Evolutionary conservation across 2,329 filamentous ascomycete genomes (phyloP), one percentile per base, ranked within the genome.

Genomic region (Pseudocercospora fijiensis): DNA sequence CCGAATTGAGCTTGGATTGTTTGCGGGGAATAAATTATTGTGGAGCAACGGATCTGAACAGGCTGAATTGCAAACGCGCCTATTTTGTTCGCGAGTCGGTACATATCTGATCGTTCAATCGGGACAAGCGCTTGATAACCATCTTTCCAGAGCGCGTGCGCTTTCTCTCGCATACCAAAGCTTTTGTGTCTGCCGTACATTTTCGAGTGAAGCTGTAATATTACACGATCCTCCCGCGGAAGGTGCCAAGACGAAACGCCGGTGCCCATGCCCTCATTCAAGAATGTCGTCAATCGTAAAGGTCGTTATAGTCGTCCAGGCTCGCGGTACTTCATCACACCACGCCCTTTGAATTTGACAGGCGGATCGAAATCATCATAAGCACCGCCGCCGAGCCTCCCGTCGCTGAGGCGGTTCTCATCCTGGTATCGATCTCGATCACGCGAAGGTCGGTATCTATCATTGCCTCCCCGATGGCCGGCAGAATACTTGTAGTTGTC

Each of bases 271-370:
- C 7, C 20, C 8, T 33, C 55, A 37, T 24, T 37, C 11, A 10
- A 57, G 26, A 57, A 33, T 20, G 16, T 45, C 30, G 22, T 58
- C 13, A 61, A 28, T 52, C 58, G 13, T 62, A 18, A 30, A 28
- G 10, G 2, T 58, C 41, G 62, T 66, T 62, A 71, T 24, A 67
- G 51, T 58, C 67, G 57, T 16, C 65, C 68, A 18, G 72, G 69
- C 60, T 76, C 74, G 27, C 76, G 69, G 66, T 72, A 77, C 56
- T 76, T 77, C 77, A 79, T 79, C 33, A 73, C 72, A 18, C 77
- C 77, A 49, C 77, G 62, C n/a, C 77, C 77, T 62, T 78, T 78
- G 70, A 77, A 78, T 65, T 77, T 76, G 27, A 78, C 73, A 3
- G 72, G 71, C 49, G 71, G 68, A 13, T 72, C 76, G n/a, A 71